A percentile compares a stretch with the other conserved stretches of the same genome.
Conservation (phyloP, 1,139 yeast species). For the Hanseniaspora uvarum region DNA sequence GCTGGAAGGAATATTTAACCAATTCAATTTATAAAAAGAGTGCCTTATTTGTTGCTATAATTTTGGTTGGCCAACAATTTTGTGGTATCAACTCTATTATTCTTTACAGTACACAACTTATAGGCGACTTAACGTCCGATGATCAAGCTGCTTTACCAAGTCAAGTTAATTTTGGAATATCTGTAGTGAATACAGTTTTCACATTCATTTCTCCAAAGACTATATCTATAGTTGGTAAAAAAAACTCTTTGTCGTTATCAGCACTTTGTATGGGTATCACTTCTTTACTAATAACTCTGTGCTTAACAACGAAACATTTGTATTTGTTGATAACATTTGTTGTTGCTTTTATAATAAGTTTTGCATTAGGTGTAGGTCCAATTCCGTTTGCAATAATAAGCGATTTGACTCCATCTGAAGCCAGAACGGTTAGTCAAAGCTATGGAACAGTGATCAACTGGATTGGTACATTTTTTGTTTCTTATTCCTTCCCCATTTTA, state of each 20-base stretch:
- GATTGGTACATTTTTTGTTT: conserved; percentile 77
- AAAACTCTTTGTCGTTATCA: conserved; percentile 57
- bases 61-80: conserved; percentile 80
- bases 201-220: conserved; percentile 64
- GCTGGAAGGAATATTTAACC: conserved; percentile 38
- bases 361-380: conserved; percentile 90
- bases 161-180: conserved; percentile 62
- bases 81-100: conserved; percentile 87
- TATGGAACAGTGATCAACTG: conserved; percentile 87
- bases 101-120: conserved; percentile 80
- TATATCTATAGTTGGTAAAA: conserved; percentile 68
- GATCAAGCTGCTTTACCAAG: conserved; percentile 28
- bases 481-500: conserved; percentile 67
- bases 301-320: conserved; percentile 46
- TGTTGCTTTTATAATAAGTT: conserved; percentile 63
- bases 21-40: conserved; percentile 47
- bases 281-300: conserved; percentile 54
- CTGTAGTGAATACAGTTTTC: conserved; percentile 58
- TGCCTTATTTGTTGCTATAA: conserved; percentile 55
- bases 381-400: conserved; percentile 85
- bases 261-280: conserved; percentile 60
- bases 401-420: conserved; percentile 72
- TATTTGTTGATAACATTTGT: conserved; percentile 54
- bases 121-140: conserved; percentile 39
- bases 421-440: conserved; percentile 80